Evolutionary conservation across 176 grass and related monocot genomes (phyloP).

Genomic region (Avena insularis): DNA sequence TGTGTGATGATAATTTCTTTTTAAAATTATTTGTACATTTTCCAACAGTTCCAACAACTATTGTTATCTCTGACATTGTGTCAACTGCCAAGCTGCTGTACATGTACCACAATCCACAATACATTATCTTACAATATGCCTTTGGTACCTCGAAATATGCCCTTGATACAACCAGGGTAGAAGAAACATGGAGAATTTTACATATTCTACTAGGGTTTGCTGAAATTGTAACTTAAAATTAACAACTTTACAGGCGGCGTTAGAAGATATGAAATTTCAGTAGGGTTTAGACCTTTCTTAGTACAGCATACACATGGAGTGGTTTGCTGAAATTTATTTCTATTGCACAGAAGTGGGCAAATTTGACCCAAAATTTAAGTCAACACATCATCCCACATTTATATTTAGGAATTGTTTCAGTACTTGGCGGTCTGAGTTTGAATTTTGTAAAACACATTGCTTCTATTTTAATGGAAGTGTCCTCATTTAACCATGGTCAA

Average conservation of each 20-base stretch:
- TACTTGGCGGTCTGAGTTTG: neutral
- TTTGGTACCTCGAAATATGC: neutral
- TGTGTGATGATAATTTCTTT: constrained; percentile 1
- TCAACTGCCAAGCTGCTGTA: neutral
- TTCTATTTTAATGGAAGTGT: neutral
- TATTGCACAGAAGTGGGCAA: neutral
- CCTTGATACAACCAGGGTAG: neutral
- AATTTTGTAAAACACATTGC: neutral
- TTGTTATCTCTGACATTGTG: neutral
- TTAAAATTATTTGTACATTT: neutral
- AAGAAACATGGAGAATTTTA: neutral
- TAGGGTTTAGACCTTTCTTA: too few relatives aligned
- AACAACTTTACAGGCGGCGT: neutral
- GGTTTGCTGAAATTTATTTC: neutral
- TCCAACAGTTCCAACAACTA: neutral
- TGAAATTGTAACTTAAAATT: neutral
- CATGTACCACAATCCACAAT: neutral
- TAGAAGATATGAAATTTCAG: constrained; percentile 2
- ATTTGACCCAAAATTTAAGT: neutral
- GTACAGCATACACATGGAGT: too few relatives aligned
- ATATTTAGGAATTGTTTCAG: neutral
- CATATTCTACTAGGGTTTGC: constrained; percentile 4
- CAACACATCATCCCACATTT: neutral
- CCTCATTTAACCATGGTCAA: neutral
- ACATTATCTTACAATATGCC: neutral